These are phyloP conservation scores for Bipolaris sorokiniana DNA, from an alignment of 2,329 filamentous ascomycete species.

Conservation along the genomic window DNA sequence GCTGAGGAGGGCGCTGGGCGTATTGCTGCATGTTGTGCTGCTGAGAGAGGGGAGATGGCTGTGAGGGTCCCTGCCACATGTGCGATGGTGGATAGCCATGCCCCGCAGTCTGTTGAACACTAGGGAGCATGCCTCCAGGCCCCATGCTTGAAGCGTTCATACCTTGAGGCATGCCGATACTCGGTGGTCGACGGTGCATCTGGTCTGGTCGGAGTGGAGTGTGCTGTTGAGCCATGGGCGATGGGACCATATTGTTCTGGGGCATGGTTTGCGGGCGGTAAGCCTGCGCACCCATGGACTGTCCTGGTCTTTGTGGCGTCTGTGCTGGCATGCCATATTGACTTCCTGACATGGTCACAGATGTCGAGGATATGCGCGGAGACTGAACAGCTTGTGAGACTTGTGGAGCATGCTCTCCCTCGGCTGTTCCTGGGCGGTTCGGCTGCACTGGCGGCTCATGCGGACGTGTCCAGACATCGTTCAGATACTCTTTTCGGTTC, in stretches of 20 bases:
- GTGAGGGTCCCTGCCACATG: constrained; percentile 58
- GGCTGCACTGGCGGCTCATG: constrained; percentile 75
- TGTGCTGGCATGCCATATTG: constrained; percentile 65
- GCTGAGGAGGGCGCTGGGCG: constrained; percentile 51
- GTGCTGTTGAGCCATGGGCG: constrained; percentile 73
- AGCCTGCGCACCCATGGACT: constrained; percentile 67
- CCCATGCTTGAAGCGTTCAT: constrained; percentile 43
- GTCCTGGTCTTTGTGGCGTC: constrained; percentile 62
- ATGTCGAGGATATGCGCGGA: constrained; percentile 64
- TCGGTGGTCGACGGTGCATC: constrained; percentile 71
- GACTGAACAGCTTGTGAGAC: constrained; percentile 56
- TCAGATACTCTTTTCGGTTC: constrained; percentile 78
- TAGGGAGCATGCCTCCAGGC: constrained; percentile 45
- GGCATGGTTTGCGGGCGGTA: constrained; percentile 76
- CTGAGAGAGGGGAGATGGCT: constrained; percentile 56
- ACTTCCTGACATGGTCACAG: constrained; percentile 60
- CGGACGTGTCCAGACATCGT: constrained; percentile 80
- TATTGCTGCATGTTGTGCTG: constrained; percentile 56
- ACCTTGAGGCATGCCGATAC: constrained; percentile 43
- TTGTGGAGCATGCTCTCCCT: constrained; percentile 48
- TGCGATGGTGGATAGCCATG: constrained; percentile 55
- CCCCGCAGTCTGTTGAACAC: constrained; percentile 50
- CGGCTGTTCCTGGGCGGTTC: constrained; percentile 48
- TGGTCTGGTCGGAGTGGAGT: constrained; percentile 65
- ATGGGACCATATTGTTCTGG: constrained; percentile 73